Evolutionary conservation across 257 asterid species (phyloP).

Genomic region (Solanum medicagineum): DNA sequence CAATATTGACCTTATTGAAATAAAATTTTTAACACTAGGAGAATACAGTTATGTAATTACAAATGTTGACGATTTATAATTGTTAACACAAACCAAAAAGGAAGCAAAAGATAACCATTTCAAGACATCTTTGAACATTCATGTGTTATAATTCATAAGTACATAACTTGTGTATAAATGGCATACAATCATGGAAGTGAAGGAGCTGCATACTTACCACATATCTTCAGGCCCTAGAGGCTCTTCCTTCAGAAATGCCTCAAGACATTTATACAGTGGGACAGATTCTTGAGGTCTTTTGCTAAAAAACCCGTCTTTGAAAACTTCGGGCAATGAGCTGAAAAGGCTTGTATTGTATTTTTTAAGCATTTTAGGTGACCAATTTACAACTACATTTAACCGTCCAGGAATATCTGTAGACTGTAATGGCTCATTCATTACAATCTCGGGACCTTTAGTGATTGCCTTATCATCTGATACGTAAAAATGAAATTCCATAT

Average conservation of each 20-base stretch:
- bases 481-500: slow-evolving; percentile 44
- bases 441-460: slow-evolving; percentile 32
- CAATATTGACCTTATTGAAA: not conserved
- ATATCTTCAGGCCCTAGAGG: slow-evolving; percentile 99
- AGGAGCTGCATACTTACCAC: slow-evolving; percentile 62
- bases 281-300: slow-evolving; percentile 71
- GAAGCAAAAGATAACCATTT: not conserved
- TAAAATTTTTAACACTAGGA: not conserved
- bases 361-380: slow-evolving; percentile 56
- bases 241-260: slow-evolving; percentile 94
- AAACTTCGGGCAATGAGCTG: slow-evolving; percentile 66
- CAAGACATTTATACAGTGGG: slow-evolving; percentile 84
- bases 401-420: slow-evolving; percentile 27
- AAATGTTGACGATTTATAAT: not conserved
- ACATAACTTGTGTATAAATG: not conserved
- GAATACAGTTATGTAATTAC: not conserved
- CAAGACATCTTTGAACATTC: not conserved
- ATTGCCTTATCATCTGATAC: slow-evolving; percentile 55
- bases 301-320: slow-evolving; percentile 46
- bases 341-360: slow-evolving; percentile 34
- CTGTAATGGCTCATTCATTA: slow-evolving; percentile 40
- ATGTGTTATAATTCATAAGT: not conserved
- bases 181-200: not conserved
- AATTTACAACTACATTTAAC: slow-evolving; percentile 52
- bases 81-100: not conserved